Percentiles rank a stretch among this genome's conserved stretches.
Conservation (phyloP, 2,329 filamentous ascomycete species). For the Westerdykella aurantiaca region DNA sequence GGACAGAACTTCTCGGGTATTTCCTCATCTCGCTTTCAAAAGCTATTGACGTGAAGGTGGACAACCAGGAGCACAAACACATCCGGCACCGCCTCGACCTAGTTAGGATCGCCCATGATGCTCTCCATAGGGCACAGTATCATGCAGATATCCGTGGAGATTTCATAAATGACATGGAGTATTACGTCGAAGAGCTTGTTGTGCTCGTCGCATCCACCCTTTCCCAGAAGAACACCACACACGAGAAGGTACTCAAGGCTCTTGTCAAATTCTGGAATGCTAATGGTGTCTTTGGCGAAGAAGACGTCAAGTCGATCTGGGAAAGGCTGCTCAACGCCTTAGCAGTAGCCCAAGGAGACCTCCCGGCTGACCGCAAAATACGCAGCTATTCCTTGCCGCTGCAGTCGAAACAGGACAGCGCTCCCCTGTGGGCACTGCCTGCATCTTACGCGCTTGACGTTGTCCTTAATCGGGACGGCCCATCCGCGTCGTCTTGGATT, state of each 20-base stretch:
- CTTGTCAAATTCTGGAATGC: constrained; percentile 68
- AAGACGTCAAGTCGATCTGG: constrained; percentile 54
- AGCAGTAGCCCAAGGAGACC: constrained; percentile 26
- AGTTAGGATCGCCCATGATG: constrained; percentile 72
- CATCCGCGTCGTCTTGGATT: constrained; percentile 62
- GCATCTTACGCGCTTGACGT: constrained; percentile 76
- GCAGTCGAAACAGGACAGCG: constrained; percentile 67
- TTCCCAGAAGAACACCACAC: constrained; percentile 58
- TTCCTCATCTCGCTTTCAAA: constrained; percentile 66
- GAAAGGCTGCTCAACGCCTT: constrained; percentile 48
- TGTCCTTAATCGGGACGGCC: constrained; percentile 68
- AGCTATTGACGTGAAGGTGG: constrained; percentile 42
- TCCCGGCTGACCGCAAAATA: constrained; percentile 40
- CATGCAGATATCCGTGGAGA: constrained; percentile 2
- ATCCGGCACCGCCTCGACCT: constrained; percentile 69
- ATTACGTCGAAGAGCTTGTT: constrained; percentile 56
- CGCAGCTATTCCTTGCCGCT: constrained; percentile 65
- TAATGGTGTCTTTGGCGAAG: constrained; percentile 54
- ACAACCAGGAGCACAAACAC: constrained; percentile 8
- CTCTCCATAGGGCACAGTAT: constrained; percentile 51
- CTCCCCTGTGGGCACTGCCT: constrained; percentile 75
- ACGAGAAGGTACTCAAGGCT: constrained; percentile 52
- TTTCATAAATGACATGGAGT: constrained; percentile 44
- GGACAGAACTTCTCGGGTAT: constrained; percentile 64
- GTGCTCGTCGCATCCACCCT: constrained; percentile 49